Conservation (phyloP, 2,329 filamentous ascomycete species). For the Sclerotinia nivalis region DNA sequence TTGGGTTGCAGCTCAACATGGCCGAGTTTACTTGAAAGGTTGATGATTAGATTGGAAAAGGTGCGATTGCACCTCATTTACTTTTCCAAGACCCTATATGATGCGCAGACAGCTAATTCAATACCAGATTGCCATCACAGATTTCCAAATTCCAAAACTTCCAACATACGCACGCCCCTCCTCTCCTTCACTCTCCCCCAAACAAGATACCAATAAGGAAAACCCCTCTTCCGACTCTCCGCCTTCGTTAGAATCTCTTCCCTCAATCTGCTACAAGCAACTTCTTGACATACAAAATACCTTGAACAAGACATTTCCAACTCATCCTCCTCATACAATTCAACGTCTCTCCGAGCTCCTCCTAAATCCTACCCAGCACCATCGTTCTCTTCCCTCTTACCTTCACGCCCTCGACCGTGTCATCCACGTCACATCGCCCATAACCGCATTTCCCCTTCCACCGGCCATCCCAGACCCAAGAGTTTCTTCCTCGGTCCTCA, state of each 20-base stretch:
- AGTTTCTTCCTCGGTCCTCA: conserved; percentile 49
- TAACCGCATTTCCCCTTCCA: conserved; percentile 80
- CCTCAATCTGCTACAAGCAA: conserved; percentile 23
- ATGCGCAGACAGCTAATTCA: not conserved
- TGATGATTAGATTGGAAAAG: conserved; percentile 44
- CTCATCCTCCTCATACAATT: conserved; percentile 84
- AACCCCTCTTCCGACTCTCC: conserved; percentile 45
- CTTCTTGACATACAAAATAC: conserved; percentile 61
- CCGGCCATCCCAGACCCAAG: conserved; percentile 61
- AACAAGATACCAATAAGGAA: conserved; percentile 36
- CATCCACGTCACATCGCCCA: conserved; percentile 82
- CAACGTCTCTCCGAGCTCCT: conserved; percentile 90
- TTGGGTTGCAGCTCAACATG: conserved; percentile 42
- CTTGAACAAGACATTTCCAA: conserved; percentile 66
- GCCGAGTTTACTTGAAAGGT: conserved; percentile 44
- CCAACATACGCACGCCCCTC: conserved; percentile 46
- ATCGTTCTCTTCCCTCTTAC: conserved; percentile 79
- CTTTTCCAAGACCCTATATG: not conserved
- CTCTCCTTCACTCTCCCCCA: conserved; percentile 49
- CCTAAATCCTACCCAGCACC: conserved; percentile 73
- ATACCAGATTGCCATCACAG: conserved; percentile 54
- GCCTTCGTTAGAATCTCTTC: conserved; percentile 9
- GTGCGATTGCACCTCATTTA: conserved; percentile 23
- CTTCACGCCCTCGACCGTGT: conserved; percentile 89
- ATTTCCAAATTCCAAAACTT: conserved; percentile 56